phyloP scores from a whole-genome alignment of 352 stramenopile genomes.

The Phytophthora ramorum region DNA sequence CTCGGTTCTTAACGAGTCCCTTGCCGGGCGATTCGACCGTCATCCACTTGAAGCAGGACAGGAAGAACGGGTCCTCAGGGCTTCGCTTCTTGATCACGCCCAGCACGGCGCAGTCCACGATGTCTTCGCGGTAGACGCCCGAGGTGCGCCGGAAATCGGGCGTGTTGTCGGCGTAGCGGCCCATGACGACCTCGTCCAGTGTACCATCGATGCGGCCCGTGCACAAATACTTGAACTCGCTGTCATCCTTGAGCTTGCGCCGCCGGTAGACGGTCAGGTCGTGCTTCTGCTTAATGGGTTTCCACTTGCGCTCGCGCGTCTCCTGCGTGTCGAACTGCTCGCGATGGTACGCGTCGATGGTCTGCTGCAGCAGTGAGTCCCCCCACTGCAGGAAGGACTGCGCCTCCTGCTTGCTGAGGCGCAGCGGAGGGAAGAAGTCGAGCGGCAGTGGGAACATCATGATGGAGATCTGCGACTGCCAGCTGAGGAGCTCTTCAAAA shows the following conservation, averaged over 20 bases:
- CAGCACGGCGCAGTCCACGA: slow-evolving; percentile 79
- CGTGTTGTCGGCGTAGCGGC: slow-evolving; percentile 78
- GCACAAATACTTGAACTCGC: slow-evolving; percentile 70
- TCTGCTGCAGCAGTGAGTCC: slow-evolving; percentile 65
- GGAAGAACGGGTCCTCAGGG: slow-evolving; percentile 64
- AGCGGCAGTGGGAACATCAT: slow-evolving; percentile 67
- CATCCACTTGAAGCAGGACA: slow-evolving; percentile 87
- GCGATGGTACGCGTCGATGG: slow-evolving; percentile 72
- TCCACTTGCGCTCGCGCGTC: slow-evolving; percentile 70
- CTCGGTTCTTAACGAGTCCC: slow-evolving; percentile 77
- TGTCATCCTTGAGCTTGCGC: slow-evolving; percentile 50
- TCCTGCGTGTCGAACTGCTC: slow-evolving; percentile 74
- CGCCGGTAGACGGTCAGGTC: slow-evolving; percentile 68
- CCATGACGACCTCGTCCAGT: slow-evolving; percentile 79
- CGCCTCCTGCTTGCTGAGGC: slow-evolving; percentile 54
- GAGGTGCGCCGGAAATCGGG: slow-evolving; percentile 73
- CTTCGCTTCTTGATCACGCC: slow-evolving; percentile 66
- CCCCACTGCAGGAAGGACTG: slow-evolving; percentile 72
- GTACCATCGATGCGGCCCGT: slow-evolving; percentile 72
- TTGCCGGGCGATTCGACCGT: slow-evolving; percentile 74
- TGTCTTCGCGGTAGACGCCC: slow-evolving; percentile 77
- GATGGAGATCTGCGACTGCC: slow-evolving; percentile 5
- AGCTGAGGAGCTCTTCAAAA: slow-evolving; percentile 15
- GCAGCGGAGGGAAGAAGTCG: slow-evolving; percentile 66
- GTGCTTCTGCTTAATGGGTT: slow-evolving; percentile 68